Percentiles rank a stretch among this genome's conserved stretches.
Evolutionary conservation across 1,284 basidiomycete species (phyloP).

Genomic region (Sporisorium sorghi): DNA sequence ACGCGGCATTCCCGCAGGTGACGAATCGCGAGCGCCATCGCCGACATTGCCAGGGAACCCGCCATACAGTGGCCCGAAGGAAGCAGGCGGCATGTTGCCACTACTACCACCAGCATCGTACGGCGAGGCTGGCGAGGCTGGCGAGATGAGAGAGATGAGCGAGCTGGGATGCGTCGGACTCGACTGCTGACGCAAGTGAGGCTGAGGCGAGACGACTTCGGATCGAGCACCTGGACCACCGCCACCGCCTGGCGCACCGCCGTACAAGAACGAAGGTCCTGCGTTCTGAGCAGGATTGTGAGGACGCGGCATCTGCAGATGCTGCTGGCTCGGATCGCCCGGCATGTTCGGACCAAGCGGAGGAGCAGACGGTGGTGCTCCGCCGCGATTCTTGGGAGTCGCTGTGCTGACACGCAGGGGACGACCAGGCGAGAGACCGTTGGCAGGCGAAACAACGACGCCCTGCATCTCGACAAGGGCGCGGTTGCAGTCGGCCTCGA

Average conservation of each 20-base stretch:
- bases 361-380: slow-evolving; percentile 16
- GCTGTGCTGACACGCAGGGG: slow-evolving; percentile 62
- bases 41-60: slow-evolving; percentile 24
- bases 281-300: slow-evolving; percentile 41
- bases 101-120: slow-evolving; percentile 22
- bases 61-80: slow-evolving; percentile 35
- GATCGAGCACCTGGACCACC: slow-evolving; percentile 18
- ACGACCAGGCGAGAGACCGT: slow-evolving; percentile 53
- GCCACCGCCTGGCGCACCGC: slow-evolving; percentile 15
- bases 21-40: slow-evolving; percentile 25
- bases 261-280: slow-evolving; percentile 37
- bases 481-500: slow-evolving; percentile 59
- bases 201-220: slow-evolving; percentile 43
- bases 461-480: slow-evolving; percentile 68
- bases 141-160: slow-evolving; percentile 33
- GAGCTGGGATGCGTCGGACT: slow-evolving; percentile 20
- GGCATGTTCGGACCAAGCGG: slow-evolving; percentile 16
- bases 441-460: slow-evolving; percentile 47
- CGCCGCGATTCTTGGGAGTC: slow-evolving; percentile 59
- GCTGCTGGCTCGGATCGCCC: slow-evolving; percentile 23
- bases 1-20: slow-evolving; percentile 31
- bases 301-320: slow-evolving; percentile 47
- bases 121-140: slow-evolving; percentile 30
- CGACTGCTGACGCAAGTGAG: slow-evolving; percentile 27
- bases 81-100: slow-evolving; percentile 17